Evolutionary conservation across 2,329 filamentous ascomycete genomes (phyloP), one percentile per base, ranked within the genome.

Genomic region (Cephalotrichum gorgonifer): DNA sequence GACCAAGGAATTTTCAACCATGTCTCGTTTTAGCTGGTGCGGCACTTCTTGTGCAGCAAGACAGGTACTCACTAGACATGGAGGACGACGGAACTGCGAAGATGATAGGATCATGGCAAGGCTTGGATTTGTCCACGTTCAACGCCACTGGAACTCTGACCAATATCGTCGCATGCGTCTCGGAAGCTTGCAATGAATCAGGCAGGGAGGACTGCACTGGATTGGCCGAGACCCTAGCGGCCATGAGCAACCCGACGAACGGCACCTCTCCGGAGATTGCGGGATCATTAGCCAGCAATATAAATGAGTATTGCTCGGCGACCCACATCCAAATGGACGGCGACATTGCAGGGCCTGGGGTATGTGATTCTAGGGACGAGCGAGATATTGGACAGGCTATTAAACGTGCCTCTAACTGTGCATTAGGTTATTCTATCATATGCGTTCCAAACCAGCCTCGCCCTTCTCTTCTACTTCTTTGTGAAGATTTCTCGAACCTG

Each of bases 321-420:
- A 44, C 43, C n/a, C 12, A 44, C 14, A 17, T 44, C 43, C 43
- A 26, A 3, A 44, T 28, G 43, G 43, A 44, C 7, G 6, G 25
- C 14, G 43, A 44, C 31, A 44, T 44, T 6, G 43, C 43, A n/a
- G 43, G 43, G 12, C 43, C 43, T 30, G 43, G 43, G 27, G 43
- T 44, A 44, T n/a, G 43, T 31, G n/a, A 8, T 20, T 44, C 31
- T 44, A 25, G 4, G 26, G 22, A 26, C 33, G 14, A 20, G 3
- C 23, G 3, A 3, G 15, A 27, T 30, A 4, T 9, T 44, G 23
- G 3, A 4, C 42, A 11, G 4, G 14, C 23, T 14, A 4, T 27
- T 28, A 23, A 42, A 42, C 39, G 15, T 28, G 9, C 11, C n/a
- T 2, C 23, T 23, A 15, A 43, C 41, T 43, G 22, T 25, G 11